These are phyloP conservation scores for Lactarius deliciosus DNA, from an alignment of 768 basidiomycete genomes.

Conservation along the genomic window DNA sequence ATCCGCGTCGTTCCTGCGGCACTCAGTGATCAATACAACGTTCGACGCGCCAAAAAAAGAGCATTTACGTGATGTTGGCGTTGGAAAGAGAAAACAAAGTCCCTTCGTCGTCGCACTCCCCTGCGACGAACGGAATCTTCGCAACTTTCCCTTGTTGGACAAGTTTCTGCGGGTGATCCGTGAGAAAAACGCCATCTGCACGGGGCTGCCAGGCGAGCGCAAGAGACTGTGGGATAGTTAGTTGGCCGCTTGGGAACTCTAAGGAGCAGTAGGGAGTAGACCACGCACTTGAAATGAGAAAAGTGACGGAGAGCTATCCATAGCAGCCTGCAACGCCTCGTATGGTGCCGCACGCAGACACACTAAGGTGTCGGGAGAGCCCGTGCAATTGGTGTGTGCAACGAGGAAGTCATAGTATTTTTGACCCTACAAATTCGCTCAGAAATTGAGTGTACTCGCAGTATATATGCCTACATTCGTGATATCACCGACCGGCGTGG, in stretches of 20 bases:
- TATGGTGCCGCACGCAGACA: constrained; percentile 45
- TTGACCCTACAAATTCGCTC: constrained; percentile 32
- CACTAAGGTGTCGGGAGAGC: constrained; percentile 39
- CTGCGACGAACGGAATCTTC: constrained; percentile 32
- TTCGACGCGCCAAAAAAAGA: neutral
- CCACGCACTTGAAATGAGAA: constrained; percentile 36
- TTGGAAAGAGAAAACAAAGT: constrained; percentile 29
- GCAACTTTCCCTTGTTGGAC: constrained; percentile 39
- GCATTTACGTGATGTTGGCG: constrained; percentile 34
- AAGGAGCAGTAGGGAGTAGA: neutral
- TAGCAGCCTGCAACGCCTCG: constrained; percentile 34
- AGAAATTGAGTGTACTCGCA: neutral
- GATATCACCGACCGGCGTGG: constrained; percentile 36
- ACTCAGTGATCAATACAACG: neutral
- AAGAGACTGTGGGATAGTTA: constrained; percentile 29
- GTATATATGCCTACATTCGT: constrained; percentile 37
- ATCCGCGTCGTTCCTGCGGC: constrained; percentile 24
- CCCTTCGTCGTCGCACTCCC: constrained; percentile 36
- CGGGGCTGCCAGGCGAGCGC: constrained; percentile 40
- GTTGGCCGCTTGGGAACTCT: neutral
- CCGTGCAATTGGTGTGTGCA: constrained; percentile 38
- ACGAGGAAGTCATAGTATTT: constrained; percentile 44
- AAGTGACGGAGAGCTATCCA: constrained; percentile 36
- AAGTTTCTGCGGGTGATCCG: constrained; percentile 35
- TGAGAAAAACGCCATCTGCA: constrained; percentile 43